Evolutionary conservation across 352 stramenopile species (phyloP), one percentile per base, ranked within the genome.

Genomic region (Phytophthora europaea): DNA sequence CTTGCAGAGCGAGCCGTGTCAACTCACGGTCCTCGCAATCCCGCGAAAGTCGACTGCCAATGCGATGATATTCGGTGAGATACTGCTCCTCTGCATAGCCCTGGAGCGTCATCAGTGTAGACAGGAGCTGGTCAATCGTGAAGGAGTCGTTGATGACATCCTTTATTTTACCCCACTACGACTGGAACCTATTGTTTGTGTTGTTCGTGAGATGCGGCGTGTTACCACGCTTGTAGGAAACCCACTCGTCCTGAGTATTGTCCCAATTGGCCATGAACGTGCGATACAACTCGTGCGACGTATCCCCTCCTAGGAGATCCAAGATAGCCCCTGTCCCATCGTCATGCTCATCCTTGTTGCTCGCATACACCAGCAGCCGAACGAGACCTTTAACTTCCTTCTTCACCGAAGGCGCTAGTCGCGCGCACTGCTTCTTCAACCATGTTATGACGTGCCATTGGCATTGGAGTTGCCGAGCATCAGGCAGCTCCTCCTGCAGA

Each of bases 371-470:
- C 1, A 70, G 31, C 45, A 38, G 43, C 15, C 36, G 48, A 48
- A 72, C 34, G 3, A 61, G 23, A 9, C 36, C 18, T 43, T 5
- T 43, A 43, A 43, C 36, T 16, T 43, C 36, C 38, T 51, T 65
- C 16, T 62, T 65, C 3, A 33, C 20, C 5, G 20, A 3, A 2
- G n/a, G 10, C 4, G 55, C n/a, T 4, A 64, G 34, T 5, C 54
- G 16, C 18, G 18, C 10, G 0, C 16, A 20, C 26, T 72, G 56
- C 33, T 55, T 60, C 16, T 67, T 56, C 16, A 65, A 22, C 55
- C 57, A 72, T 12, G 26, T 61, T 4, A 61, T 7, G 5, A 69
- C 60, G 16, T 70, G 47, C 43, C 31, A 75, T 16, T 66, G 67
- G 16, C 61, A 75, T 1, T 70, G 45, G 5, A 75, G 36, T 36